Base-by-base conservation (phyloP, 352 stramenopile species). In the Pythium myriotylum region DNA sequence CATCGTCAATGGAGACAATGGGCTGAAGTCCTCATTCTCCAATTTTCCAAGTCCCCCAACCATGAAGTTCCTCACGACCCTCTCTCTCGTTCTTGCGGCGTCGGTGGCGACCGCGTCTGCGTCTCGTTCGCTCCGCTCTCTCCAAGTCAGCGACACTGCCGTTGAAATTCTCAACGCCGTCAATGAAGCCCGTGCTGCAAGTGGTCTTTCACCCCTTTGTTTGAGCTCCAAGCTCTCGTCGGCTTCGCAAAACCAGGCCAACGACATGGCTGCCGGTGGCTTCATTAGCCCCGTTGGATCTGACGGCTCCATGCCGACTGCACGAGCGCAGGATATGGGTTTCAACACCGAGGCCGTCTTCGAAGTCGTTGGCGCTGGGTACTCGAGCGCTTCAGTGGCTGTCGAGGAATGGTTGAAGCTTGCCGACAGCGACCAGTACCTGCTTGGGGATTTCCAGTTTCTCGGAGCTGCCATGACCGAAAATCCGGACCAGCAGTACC, bases 391-490 rank as follows among this genome's bases (percentile, higher is more conserved):
- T 0, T 24, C 14, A 2, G 55, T 62, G 8, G 22, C 63, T 12
- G 22, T 70, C 17, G 52, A 33, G 7, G 32, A 47, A 39, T 70
- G 62, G 62, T n/a, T 70, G 29, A 35, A 35, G 29, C 29, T 35
- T 10, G 29, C 5, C 5, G 29, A 35, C 29, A 35, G 29, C 29
- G 29, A 35, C 10, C 29, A 35, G 29, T 10, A 41, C 20, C 5
- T 71, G 22, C 29, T 68, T 22, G 59, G 64, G 14, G 58, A 71
- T 39, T 62, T 64, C 64, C 67, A 51, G 16, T 56, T 66, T 42
- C 47, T 71, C 32, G 64, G 64, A 12, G 49, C 52, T 6, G 64
- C 49, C 17, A 54, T 58, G 51, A 47, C 50, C 1, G 20, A 62
- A 22, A 26, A 71, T 37, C 19, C 46, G 24, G 57, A 45, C n/a